Evolutionary conservation across 2,329 filamentous ascomycete species (phyloP), one percentile per base, ranked within the genome.

Genomic region (Clonostachys byssicola): DNA sequence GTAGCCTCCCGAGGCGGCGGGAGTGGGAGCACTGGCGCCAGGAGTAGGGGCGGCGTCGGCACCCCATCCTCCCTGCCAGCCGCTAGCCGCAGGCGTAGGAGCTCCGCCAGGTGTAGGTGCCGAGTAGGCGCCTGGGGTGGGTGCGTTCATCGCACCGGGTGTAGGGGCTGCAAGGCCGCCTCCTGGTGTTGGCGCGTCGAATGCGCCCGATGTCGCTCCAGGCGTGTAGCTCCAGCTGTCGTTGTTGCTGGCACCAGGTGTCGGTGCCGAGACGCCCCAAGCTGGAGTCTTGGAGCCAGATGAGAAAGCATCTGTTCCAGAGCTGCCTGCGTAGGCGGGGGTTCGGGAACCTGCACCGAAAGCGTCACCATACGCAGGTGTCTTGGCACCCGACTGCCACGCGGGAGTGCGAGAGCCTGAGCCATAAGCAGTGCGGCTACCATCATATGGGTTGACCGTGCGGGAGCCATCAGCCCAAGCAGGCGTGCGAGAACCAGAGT

Each of bases 321-420:
- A 52, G 43, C 70, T 62, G 41, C 70, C 66, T 18, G 68, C 67
- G 55, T 84, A 90, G 46, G 77, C 86, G 41, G 79, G 85, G 12
- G 81, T 86, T 58, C 83, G 86, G n/a, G 81, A 85, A 8, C 86
- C 85, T 47, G 78, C 75, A 47, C 77, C 80, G 58, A 86, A 88
- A 17, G 76, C 74, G 58, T 86, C 80, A 13, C 75, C 72, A 17
- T 57, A 58, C 2, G 81, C 81, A 46, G 88, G 73, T 2, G 88
- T 92, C 63, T 87, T 86, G 46, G 85, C 82, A 45, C 87, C 88
- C 3, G 89, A 86, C 49, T 85, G 85, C 88, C 88, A 92, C 6
- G 86, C 86, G 8, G 87, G 87, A 2, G 86, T 91, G 46, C 88
- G 81, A 43, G 78, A 78, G 33, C 85, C 83, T 18, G 78, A 77